Percentiles rank a stretch among this genome's conserved stretches.
phyloP scores from a whole-genome alignment of 1,284 basidiomycete genomes.

The Amylostereum areolatum region DNA sequence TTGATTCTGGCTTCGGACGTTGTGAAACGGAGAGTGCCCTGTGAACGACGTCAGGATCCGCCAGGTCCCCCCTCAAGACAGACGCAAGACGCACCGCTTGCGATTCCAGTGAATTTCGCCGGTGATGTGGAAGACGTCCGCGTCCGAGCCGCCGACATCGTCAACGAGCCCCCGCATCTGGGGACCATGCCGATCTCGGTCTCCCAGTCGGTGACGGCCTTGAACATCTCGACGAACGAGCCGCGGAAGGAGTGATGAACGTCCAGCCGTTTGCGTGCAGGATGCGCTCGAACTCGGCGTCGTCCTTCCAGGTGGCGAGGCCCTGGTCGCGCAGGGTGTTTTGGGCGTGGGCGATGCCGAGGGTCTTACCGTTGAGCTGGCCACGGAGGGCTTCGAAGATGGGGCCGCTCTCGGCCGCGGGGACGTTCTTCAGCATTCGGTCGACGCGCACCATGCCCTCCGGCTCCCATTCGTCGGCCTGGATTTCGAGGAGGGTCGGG shows the following conservation, averaged over 20 bases:
- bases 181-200: not conserved
- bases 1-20: not conserved
- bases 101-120: conserved; percentile 1
- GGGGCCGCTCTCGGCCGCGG: not conserved
- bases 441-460: not conserved
- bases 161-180: not conserved
- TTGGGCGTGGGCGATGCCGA: not conserved
- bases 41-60: no score
- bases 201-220: not conserved
- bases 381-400: not conserved
- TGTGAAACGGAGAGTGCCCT: not conserved
- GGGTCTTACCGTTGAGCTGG: not conserved
- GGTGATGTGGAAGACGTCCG: not conserved
- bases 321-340: not conserved
- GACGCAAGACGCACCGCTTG: not conserved
- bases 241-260: not conserved
- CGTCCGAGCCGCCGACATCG: not conserved
- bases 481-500: not conserved
- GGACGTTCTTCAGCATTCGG: not conserved
- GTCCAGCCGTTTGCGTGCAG: not conserved
- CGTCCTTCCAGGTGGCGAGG: not conserved
- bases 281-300: not conserved
- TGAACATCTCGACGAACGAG: conserved; percentile 1
- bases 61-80: no score
- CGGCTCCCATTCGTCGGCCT: not conserved